A percentile compares a stretch with the other conserved stretches of the same genome.
These are phyloP conservation scores for Colletotrichum sp. DNA, from an alignment of 2,329 filamentous ascomycete genomes.

Conservation along the genomic window DNA sequence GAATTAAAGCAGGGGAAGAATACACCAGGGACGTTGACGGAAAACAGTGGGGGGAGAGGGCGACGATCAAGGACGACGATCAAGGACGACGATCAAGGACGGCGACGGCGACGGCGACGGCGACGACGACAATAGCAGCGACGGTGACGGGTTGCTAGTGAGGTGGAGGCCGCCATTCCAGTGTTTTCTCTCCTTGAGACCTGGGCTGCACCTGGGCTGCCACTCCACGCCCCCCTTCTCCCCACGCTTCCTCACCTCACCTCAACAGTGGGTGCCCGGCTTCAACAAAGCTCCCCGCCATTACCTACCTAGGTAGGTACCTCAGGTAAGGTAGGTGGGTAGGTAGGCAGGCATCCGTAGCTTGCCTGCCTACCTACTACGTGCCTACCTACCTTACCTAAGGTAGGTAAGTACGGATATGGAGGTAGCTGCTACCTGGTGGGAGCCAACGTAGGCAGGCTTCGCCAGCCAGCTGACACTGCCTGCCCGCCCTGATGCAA, in stretches of 20 bases:
- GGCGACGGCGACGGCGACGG: neutral
- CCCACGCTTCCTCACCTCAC: neutral
- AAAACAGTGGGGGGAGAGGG: conserved; percentile 11
- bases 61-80: neutral
- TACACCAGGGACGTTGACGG: conserved; percentile 13
- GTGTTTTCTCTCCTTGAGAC: conserved; percentile 2
- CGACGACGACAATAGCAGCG: neutral
- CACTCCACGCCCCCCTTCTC: neutral
- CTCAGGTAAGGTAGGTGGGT: neutral
- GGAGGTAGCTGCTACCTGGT: neutral
- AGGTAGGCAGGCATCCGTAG: neutral
- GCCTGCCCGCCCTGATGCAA: conserved; percentile 19
- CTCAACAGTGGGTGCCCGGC: neutral
- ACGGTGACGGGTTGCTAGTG: neutral
- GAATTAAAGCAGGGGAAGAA: neutral
- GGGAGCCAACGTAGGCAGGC: neutral
- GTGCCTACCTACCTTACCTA: too few species aligned
- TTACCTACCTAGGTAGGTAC: neutral
- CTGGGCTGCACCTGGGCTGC: neutral
- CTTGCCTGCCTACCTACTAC: neutral
- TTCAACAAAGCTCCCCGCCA: neutral
- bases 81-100: neutral
- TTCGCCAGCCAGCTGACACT: conserved; percentile 17
- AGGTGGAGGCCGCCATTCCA: conserved; percentile 17
- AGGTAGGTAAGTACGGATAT: too few species aligned